Percentiles rank a stretch among this genome's conserved stretches.
These are phyloP conservation scores for Cyclocybe cylindracea DNA, from an alignment of 768 basidiomycete species.

Conservation along the genomic window DNA sequence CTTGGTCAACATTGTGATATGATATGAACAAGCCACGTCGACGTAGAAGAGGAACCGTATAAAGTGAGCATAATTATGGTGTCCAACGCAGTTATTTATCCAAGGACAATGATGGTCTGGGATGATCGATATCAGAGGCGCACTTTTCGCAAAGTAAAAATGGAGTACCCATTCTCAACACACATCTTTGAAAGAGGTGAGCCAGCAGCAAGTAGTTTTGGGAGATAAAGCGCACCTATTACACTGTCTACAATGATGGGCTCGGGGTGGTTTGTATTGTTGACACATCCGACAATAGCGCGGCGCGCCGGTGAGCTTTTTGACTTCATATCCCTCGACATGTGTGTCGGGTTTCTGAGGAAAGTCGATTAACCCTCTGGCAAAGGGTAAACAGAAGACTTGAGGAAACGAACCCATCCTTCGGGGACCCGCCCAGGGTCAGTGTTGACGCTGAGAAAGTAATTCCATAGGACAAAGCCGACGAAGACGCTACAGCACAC, in stretches of 20 bases:
- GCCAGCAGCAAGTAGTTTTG: slow-evolving; percentile 1
- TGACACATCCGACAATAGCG: slow-evolving; percentile 88
- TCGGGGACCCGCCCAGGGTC: slow-evolving; percentile 85
- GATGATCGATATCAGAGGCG: slow-evolving; percentile 7
- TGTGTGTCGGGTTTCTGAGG: slow-evolving; percentile 73
- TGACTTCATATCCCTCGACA: slow-evolving; percentile 83
- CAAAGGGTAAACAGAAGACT: neutral
- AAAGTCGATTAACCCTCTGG: neutral
- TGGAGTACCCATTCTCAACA: slow-evolving; percentile 83
- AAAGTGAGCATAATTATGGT: slow-evolving; percentile 87
- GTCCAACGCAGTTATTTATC: slow-evolving; percentile 94
- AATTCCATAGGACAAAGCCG: slow-evolving; percentile 83
- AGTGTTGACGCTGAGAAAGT: slow-evolving; percentile 77
- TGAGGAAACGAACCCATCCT: slow-evolving; percentile 64
- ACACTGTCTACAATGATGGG: slow-evolving; percentile 93
- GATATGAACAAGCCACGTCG: slow-evolving; percentile 86
- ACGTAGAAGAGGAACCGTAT: slow-evolving; percentile 93
- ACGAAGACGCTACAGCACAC: slow-evolving; percentile 61
- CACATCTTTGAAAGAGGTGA: slow-evolving; percentile 50
- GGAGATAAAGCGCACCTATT: slow-evolving; percentile 53
- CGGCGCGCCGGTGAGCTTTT: slow-evolving; percentile 80
- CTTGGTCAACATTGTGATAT: slow-evolving; percentile 77
- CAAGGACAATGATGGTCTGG: slow-evolving; percentile 91
- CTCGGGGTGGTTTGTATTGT: slow-evolving; percentile 81
- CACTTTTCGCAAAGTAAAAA: neutral